phyloP scores from a whole-genome alignment of 2,329 filamentous ascomycete species.

The Trichoderma sp. region DNA sequence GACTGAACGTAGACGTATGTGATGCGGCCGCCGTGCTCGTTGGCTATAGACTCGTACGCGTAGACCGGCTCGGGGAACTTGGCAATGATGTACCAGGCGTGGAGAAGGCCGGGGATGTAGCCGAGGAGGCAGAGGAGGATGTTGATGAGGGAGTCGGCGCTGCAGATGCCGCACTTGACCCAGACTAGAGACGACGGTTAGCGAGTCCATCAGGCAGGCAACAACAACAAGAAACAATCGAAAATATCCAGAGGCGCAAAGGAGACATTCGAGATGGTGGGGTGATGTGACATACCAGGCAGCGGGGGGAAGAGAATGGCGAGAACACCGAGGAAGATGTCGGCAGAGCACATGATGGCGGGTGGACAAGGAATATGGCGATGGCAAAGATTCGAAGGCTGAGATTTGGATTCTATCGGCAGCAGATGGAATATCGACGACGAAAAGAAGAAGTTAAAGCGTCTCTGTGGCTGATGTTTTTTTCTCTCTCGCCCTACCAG shows the following conservation, averaged over 20 bases:
- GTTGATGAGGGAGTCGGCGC: conserved; percentile 90
- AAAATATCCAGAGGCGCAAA: not conserved
- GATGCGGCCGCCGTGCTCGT: conserved; percentile 51
- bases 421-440: not conserved
- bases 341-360: conserved; percentile 53
- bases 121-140: conserved; percentile 80
- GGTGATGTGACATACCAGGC: conserved; percentile 44
- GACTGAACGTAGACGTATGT: conserved; percentile 74
- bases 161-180: conserved; percentile 94
- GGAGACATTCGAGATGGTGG: not conserved
- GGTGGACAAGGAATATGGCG: not conserved
- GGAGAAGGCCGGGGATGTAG: conserved; percentile 81
- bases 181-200: conserved; percentile 63
- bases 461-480: not conserved
- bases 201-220: not conserved
- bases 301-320: conserved; percentile 35
- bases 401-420: not conserved
- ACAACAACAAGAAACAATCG: not conserved
- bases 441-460: not conserved
- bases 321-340: conserved; percentile 55
- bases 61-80: conserved; percentile 74
- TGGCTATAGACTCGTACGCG: conserved; percentile 63
- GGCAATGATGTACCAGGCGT: conserved; percentile 97
- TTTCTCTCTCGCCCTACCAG: not conserved
- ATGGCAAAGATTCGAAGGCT: not conserved